Percentiles rank a stretch among this genome's conserved stretches.
Conservation (phyloP, 129 eudicot species). For the Flaveria trinervia region DNA sequence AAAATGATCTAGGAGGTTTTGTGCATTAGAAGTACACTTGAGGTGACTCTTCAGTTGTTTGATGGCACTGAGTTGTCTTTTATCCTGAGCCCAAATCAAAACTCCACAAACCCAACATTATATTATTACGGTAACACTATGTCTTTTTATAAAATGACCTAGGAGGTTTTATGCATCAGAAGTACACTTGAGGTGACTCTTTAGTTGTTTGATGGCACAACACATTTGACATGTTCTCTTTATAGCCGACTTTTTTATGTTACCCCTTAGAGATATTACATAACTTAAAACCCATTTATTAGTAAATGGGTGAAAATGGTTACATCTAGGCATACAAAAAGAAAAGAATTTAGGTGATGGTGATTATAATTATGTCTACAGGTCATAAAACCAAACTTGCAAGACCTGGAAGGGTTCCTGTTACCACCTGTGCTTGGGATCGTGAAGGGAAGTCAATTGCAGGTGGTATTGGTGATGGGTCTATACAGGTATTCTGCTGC, state of each 20-base stretch:
- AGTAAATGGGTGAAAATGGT: not conserved
- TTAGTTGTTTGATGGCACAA: not conserved
- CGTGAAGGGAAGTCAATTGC: slow-evolving; percentile 92
- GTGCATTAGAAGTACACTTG: too few relatives aligned
- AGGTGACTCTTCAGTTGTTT: too few relatives aligned
- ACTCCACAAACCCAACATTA: too few relatives aligned
- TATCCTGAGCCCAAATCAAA: too few relatives aligned
- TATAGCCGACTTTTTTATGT: not conserved
- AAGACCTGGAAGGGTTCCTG: slow-evolving; percentile 95
- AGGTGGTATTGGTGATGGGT: slow-evolving; percentile 96
- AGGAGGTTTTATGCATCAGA: not conserved
- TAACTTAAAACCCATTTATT: not conserved
- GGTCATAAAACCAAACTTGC: slow-evolving; percentile 95
- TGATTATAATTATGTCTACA: slow-evolving; percentile 28
- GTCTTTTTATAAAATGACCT: not conserved
- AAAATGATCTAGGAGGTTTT: too few relatives aligned
- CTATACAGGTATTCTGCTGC: slow-evolving; percentile 70
- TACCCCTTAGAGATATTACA: not conserved
- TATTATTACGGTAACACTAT: not conserved
- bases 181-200: not conserved
- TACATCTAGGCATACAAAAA: not conserved
- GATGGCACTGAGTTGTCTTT: too few relatives aligned
- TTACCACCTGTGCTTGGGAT: slow-evolving; percentile 94
- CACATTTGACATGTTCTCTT: not conserved
- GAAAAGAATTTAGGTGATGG: slow-evolving; percentile 11